Evolutionary conservation across 768 basidiomycete species (phyloP).

Genomic region (Mycena polygramma): DNA sequence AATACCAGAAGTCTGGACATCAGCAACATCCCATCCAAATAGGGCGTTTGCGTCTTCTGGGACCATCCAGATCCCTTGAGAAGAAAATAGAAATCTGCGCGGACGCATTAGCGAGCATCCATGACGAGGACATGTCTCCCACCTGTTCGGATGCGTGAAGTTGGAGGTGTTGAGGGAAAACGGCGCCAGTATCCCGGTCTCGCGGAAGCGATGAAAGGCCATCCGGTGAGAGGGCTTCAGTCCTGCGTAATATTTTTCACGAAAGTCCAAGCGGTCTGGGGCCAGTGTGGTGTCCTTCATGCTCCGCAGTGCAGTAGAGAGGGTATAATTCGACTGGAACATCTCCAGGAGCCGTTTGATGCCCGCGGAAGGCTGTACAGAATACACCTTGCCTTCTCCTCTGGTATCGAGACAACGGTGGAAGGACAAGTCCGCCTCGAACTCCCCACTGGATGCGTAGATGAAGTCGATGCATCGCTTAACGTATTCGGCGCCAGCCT

Average conservation of each 20-base stretch:
- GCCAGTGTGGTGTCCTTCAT: conserved; percentile 49
- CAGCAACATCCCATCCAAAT: conserved; percentile 55
- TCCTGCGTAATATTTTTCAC: conserved; percentile 51
- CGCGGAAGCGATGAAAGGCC: conserved; percentile 44
- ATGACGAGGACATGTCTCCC: conserved; percentile 10
- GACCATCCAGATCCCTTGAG: conserved; percentile 52
- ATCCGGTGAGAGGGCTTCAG: conserved; percentile 53
- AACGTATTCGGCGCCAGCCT: conserved; percentile 43
- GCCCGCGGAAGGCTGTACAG: conserved; percentile 32
- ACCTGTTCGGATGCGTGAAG: conserved; percentile 50
- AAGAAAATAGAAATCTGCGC: conserved; percentile 52
- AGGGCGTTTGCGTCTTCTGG: conserved; percentile 57
- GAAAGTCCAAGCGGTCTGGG: conserved; percentile 51
- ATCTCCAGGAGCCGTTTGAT: conserved; percentile 41
- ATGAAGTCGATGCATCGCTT: conserved; percentile 41
- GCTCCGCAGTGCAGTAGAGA: conserved; percentile 39
- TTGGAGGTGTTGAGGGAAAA: conserved; percentile 43
- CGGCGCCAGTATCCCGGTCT: conserved; percentile 47
- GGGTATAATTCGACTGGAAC: conserved; percentile 43
- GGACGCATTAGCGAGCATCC: background rate
- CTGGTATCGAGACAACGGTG: conserved; percentile 38
- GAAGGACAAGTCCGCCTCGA: conserved; percentile 29
- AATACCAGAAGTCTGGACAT: conserved; percentile 48
- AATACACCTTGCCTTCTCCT: conserved; percentile 43
- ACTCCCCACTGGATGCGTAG: conserved; percentile 29